Percentiles rank a stretch among this genome's conserved stretches.
These are phyloP conservation scores for Alternaria sp. DNA, from an alignment of 2,329 filamentous ascomycete genomes.

Conservation along the genomic window DNA sequence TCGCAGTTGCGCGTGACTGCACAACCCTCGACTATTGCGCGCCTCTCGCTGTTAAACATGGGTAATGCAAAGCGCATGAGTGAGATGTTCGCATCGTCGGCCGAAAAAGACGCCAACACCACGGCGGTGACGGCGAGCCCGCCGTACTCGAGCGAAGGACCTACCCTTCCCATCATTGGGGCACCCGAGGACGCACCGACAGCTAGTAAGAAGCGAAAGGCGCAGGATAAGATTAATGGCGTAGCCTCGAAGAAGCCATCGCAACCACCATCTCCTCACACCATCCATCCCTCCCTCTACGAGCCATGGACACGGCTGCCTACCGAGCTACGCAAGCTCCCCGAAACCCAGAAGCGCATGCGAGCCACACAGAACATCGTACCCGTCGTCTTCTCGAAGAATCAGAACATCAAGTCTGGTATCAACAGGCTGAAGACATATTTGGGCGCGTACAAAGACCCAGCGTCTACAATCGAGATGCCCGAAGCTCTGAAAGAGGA, in stretches of 20 bases:
- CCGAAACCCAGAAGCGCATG: slow-evolving; percentile 6
- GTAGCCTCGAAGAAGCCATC: neutral
- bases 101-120: slow-evolving; percentile 8
- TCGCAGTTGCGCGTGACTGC: neutral
- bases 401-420: slow-evolving; percentile 28
- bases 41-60: slow-evolving; percentile 4
- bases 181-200: neutral
- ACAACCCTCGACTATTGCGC: neutral
- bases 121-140: slow-evolving; percentile 8
- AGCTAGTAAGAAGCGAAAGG: slow-evolving; percentile 17
- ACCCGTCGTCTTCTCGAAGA: slow-evolving; percentile 26
- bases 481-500: slow-evolving; percentile 11
- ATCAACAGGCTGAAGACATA: slow-evolving; percentile 21
- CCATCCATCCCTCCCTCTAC: slow-evolving; percentile 23
- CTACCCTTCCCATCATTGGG: slow-evolving; percentile 25
- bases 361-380: slow-evolving; percentile 9
- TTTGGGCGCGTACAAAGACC: slow-evolving; percentile 12
- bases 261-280: slow-evolving; percentile 4
- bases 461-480: slow-evolving; percentile 13
- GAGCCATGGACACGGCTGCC: slow-evolving; percentile 28
- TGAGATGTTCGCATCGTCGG: slow-evolving; percentile 27
- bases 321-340: slow-evolving; percentile 4
- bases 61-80: slow-evolving; percentile 26
- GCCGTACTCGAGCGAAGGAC: slow-evolving; percentile 29
- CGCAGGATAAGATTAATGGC: neutral